Base-by-base conservation (phyloP, 768 basidiomycete species). In the Podaxis sp. region DNA sequence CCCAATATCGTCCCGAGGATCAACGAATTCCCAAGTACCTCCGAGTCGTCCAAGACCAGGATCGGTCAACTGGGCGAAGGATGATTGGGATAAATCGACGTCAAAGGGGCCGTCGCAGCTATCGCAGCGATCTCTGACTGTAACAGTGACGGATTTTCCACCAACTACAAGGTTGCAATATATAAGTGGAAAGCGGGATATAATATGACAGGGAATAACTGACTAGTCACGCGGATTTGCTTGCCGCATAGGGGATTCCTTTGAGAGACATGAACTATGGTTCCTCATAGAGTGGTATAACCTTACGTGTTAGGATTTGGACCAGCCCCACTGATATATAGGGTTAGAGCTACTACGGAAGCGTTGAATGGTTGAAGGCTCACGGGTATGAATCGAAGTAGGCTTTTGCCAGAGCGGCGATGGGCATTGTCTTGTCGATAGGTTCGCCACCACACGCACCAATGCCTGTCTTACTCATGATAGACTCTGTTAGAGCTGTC, bases 181-280 rank as follows among this genome's bases (percentile, higher is more conserved):
- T n/a, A 6, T 28, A 7, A 48, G 25, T 36, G 44, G 4, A 11
- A 10, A 7, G 14, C 14, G 42, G 18, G 25, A 36, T 13, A 18
- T 57, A 25, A 5, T 13, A 18, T 57, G 40, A 13, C 5, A 5
- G 35, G 13, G 23, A 48, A 35, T 16, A n/a, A 11, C 55, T 57
- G n/a, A 57, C 55, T 11, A 4, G 44, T 47, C 9, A 57, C 55
- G 3, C 16, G 13, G 28, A 57, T 35, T 38, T 48, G 6, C 44
- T 57, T 57, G 14, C 55, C 55, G 28, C 56, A 57, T 16, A 57
- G 14, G 35, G 56, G 56, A 18, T 57, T 57, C 9, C 56, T 57
- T 4, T 44, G 42, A 18, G 21, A 14, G 56, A 50, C 4, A 38
- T 50, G 18, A 14, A 5, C 14, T 35, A 35, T 36, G 27, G 2